Conservation (phyloP, 768 basidiomycete genomes). For the Lentinula lateritia region DNA sequence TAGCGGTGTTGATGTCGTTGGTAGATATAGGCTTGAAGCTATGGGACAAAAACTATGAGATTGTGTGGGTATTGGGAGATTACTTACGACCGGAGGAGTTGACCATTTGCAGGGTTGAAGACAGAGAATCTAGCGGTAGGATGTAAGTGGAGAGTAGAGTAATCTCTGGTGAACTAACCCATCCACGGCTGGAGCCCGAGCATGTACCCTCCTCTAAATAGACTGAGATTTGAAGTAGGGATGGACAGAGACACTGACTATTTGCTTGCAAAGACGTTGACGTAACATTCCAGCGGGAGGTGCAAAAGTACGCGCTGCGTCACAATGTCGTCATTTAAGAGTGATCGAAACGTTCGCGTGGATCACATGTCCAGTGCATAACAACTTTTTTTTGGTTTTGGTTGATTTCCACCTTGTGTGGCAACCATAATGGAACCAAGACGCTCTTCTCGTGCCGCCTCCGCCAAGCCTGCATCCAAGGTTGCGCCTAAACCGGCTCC, state of each 20-base stretch:
- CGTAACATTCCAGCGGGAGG: too few species aligned
- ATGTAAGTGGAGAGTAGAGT: neutral
- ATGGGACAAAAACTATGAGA: neutral
- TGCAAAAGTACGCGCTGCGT: neutral
- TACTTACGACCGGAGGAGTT: constrained; percentile 51
- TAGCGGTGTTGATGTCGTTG: constrained; percentile 44
- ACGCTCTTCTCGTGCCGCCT: constrained; percentile 48
- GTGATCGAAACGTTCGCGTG: neutral
- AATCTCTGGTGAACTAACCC: neutral
- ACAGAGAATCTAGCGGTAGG: constrained; percentile 39
- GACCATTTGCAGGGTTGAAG: constrained; percentile 64
- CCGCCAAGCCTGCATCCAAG: constrained; percentile 31
- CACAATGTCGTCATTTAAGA: neutral
- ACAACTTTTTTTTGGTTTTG: neutral
- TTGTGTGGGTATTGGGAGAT: neutral
- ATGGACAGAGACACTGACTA: too few species aligned
- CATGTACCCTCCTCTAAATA: too few species aligned
- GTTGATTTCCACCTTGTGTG: too few species aligned
- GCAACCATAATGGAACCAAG: constrained; percentile 31
- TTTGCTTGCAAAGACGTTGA: too few species aligned
- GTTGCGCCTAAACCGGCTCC: constrained; percentile 8
- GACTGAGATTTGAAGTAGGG: too few species aligned
- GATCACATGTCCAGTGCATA: neutral
- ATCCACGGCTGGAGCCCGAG: too few species aligned
- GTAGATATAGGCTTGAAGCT: constrained; percentile 54